These are phyloP conservation scores for Kodamaea nitidulidarum DNA, from an alignment of 805 yeast species.

Conservation along the genomic window DNA sequence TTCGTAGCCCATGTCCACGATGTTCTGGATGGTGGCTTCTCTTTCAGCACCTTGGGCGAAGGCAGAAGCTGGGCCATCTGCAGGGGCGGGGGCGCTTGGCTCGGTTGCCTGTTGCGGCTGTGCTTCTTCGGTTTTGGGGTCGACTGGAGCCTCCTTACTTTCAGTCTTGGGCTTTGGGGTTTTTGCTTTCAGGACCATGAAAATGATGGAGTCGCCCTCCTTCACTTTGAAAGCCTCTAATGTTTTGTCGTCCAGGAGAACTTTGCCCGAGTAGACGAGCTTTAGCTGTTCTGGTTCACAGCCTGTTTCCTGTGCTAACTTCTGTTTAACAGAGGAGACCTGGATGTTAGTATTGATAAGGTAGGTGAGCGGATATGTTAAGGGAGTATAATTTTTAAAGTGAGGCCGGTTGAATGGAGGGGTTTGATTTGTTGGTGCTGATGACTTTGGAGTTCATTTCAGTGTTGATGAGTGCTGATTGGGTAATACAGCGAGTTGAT, in stretches of 20 bases:
- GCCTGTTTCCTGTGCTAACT: constrained; percentile 62
- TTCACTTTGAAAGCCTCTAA: constrained; percentile 71
- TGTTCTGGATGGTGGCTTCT: constrained; percentile 71
- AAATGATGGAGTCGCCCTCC: constrained; percentile 83
- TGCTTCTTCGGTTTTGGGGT: constrained; percentile 10
- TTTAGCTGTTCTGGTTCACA: constrained; percentile 75
- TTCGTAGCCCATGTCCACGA: constrained; percentile 95
- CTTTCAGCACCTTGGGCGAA: constrained; percentile 77
- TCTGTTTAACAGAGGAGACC: constrained; percentile 66
- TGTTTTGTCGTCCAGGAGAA: constrained; percentile 77
- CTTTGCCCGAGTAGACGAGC: constrained; percentile 89
- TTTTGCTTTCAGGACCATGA: constrained; percentile 67
- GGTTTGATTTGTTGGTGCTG: too few species aligned
- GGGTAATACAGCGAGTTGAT: too few species aligned
- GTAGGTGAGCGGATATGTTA: too few species aligned
- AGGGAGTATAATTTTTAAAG: too few species aligned
- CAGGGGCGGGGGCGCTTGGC: constrained; percentile 15
- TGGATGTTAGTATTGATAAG: constrained; percentile 15
- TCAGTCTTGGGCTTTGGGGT: constrained; percentile 19
- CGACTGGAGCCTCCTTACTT: constrained; percentile 7
- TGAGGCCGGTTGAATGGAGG: too few species aligned
- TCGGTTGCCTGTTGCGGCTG: constrained; percentile 17
- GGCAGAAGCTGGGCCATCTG: constrained; percentile 39
- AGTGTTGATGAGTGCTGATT: too few species aligned
- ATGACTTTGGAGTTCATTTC: too few species aligned